Conservation (phyloP, 805 yeast genomes). For the Saccharomycopsis schoenii region DNA sequence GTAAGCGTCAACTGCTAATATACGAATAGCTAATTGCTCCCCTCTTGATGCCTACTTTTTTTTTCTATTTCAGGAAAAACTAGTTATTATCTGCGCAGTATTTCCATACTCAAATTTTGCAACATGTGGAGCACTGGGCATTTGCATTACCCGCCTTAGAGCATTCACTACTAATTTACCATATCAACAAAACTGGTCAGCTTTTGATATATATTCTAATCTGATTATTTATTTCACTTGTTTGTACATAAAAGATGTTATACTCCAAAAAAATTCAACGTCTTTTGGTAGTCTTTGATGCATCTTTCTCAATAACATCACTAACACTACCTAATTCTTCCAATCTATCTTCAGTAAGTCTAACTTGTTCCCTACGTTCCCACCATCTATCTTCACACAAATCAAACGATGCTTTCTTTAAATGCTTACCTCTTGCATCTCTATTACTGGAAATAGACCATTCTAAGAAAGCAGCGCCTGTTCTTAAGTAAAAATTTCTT, state of each 20-base stretch:
- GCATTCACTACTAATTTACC: neutral
- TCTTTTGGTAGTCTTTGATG: slow-evolving; percentile 39
- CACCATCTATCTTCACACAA: slow-evolving; percentile 94
- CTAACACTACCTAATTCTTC: slow-evolving; percentile 91
- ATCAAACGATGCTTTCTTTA: slow-evolving; percentile 84
- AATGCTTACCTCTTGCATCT: slow-evolving; percentile 80
- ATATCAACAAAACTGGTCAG: neutral
- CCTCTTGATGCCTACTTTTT: neutral
- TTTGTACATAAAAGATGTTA: neutral
- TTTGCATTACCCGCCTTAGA: neutral
- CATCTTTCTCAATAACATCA: slow-evolving; percentile 73
- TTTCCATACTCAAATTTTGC: neutral
- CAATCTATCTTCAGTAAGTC: slow-evolving; percentile 76
- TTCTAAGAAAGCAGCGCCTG: slow-evolving; percentile 78
- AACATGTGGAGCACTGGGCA: neutral
- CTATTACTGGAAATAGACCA: slow-evolving; percentile 88
- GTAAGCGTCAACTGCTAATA: no score
- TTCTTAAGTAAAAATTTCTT: slow-evolving; percentile 74
- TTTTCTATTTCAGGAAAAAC: neutral
- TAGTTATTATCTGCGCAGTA: neutral
- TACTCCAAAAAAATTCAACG: slow-evolving; percentile 23
- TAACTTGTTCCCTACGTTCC: slow-evolving; percentile 93
- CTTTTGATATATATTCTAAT: neutral
- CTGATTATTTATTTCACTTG: neutral
- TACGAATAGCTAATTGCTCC: neutral